phyloP scores from a whole-genome alignment of 1,284 basidiomycete genomes.

The Moniliophthora roreri region DNA sequence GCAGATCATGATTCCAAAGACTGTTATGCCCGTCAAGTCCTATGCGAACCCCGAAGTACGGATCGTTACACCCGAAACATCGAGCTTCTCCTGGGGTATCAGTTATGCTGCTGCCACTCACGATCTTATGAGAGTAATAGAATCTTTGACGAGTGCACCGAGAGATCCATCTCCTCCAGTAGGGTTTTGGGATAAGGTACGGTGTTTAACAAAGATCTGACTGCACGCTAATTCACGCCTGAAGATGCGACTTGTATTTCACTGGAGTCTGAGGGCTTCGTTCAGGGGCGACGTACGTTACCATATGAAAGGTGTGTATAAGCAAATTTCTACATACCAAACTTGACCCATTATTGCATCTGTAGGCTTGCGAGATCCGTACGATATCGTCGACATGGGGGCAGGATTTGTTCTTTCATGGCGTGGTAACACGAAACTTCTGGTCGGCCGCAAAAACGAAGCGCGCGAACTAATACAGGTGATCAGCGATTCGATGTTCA shows the following conservation, averaged over 20 bases:
- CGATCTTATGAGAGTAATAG: conserved; percentile 84
- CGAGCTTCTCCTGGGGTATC: conserved; percentile 87
- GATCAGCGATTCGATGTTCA: conserved; percentile 75
- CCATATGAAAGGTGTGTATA: conserved; percentile 82
- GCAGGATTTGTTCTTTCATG: conserved; percentile 91
- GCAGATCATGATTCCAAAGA: conserved; percentile 79
- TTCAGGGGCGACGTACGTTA: conserved; percentile 80
- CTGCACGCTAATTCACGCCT: conserved; percentile 7
- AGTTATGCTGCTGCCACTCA: conserved; percentile 88
- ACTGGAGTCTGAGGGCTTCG: conserved; percentile 76
- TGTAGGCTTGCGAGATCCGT: conserved; percentile 85
- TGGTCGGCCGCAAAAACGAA: conserved; percentile 73
- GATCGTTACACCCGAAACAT: conserved; percentile 65
- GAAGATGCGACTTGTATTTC: conserved; percentile 81
- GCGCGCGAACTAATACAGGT: conserved; percentile 87
- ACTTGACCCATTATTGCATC: conserved; percentile 17
- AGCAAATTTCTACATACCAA: not conserved
- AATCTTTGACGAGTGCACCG: conserved; percentile 79
- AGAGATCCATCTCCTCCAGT: conserved; percentile 85
- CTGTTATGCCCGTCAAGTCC: conserved; percentile 93
- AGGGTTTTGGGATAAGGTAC: conserved; percentile 93
- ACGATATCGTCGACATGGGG: conserved; percentile 71
- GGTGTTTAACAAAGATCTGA: conserved; percentile 6
- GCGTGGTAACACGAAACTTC: conserved; percentile 75
- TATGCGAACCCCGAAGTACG: conserved; percentile 81